Conservation (phyloP, 2,329 filamentous ascomycete genomes). For the Nigrograna mackinnonii region DNA sequence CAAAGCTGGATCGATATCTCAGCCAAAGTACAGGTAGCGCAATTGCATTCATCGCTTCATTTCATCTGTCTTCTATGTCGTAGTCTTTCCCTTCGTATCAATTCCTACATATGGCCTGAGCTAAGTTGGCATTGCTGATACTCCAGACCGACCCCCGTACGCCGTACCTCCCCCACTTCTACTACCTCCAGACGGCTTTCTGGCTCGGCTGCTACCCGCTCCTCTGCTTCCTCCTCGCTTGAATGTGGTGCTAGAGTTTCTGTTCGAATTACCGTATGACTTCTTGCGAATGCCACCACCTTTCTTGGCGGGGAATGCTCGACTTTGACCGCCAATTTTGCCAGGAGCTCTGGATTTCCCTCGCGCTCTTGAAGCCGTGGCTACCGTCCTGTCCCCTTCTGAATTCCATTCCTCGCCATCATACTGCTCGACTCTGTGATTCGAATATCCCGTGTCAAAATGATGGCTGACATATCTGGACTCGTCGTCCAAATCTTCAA, state of each 20-base stretch:
- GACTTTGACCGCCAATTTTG: too few species aligned
- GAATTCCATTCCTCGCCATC: conserved; percentile 28
- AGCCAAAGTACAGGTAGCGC: too few species aligned
- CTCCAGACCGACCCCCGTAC: conserved; percentile 4
- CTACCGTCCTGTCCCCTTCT: conserved; percentile 6
- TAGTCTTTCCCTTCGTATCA: too few species aligned
- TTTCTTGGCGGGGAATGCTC: too few species aligned
- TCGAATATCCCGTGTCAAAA: conserved; percentile 23
- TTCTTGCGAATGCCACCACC: too few species aligned
- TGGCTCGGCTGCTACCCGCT: conserved; percentile 2
- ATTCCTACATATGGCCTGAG: too few species aligned
- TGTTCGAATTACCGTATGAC: too few species aligned
- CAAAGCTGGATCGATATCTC: too few species aligned
- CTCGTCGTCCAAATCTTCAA: conserved; percentile 19
- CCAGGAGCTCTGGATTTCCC: conserved; percentile 1
- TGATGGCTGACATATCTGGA: conserved; percentile 27
- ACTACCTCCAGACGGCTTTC: conserved; percentile 7
- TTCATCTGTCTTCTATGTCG: too few species aligned
- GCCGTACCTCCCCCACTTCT: conserved; percentile 2
- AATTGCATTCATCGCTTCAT: too few species aligned
- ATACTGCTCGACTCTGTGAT: conserved; percentile 33
- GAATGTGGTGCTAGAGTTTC: too few species aligned
- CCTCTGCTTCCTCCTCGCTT: background rate
- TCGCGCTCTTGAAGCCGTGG: background rate
- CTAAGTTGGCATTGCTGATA: conserved; percentile 15